These are phyloP conservation scores for Sechiopsis laciniata DNA, from an alignment of 306 rosid genomes.

Conservation along the genomic window DNA sequence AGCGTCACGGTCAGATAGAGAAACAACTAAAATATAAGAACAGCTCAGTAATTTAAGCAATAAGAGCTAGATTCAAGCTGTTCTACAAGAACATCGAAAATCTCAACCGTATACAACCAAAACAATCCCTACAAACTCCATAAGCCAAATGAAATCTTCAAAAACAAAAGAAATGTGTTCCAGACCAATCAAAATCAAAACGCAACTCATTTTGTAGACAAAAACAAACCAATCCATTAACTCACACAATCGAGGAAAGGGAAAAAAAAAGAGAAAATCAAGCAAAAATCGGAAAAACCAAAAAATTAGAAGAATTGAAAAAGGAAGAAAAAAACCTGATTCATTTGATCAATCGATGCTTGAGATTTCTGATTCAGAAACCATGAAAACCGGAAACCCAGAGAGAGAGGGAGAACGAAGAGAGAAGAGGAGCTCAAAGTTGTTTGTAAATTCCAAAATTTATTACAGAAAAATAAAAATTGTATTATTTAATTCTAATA, in stretches of 20 bases:
- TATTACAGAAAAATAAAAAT: neutral
- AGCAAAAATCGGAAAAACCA: neutral
- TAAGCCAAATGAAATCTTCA: neutral
- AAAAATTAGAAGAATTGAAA: neutral
- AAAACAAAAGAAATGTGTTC: neutral
- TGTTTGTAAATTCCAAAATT: slow-evolving; percentile 10
- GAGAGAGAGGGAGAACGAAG: neutral
- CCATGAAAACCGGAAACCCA: slow-evolving; percentile 2
- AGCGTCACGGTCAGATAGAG: neutral
- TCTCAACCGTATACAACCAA: neutral
- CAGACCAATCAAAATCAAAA: neutral
- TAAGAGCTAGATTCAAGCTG: slow-evolving; percentile 9
- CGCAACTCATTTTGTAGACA: neutral
- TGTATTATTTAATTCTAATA: neutral
- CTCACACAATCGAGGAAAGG: slow-evolving; percentile 3
- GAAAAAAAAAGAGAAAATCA: neutral
- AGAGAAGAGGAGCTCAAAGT: slow-evolving; percentile 1
- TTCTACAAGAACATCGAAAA: slow-evolving; percentile 16
- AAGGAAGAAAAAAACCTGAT: slow-evolving; percentile 2
- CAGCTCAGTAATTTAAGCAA: neutral
- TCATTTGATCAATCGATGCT: slow-evolving; percentile 16
- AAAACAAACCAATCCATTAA: neutral
- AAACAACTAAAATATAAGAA: neutral
- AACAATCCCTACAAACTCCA: neutral
- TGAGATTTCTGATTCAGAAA: slow-evolving; percentile 5